Conservation (phyloP, 2,329 filamentous ascomycete genomes). For the Thelonectria olida region DNA sequence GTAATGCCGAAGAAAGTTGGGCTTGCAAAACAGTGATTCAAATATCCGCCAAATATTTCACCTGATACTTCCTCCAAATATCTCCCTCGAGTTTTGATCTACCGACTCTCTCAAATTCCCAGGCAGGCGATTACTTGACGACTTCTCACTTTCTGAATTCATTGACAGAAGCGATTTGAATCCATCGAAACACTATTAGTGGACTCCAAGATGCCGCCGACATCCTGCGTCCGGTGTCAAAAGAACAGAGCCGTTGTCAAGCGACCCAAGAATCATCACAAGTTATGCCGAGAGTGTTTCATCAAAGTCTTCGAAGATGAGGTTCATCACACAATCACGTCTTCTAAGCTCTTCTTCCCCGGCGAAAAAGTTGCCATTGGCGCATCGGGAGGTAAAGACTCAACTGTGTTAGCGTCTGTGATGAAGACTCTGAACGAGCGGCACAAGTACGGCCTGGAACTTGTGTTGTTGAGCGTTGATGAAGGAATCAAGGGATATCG, state of each 20-base stretch:
- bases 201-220: constrained; percentile 74
- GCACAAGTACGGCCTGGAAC: constrained; percentile 84
- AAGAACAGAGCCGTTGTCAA: constrained; percentile 86
- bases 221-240: constrained; percentile 79
- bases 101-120: background rate
- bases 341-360: constrained; percentile 80
- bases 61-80: background rate
- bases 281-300: constrained; percentile 92
- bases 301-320: constrained; percentile 89
- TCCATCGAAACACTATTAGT: background rate
- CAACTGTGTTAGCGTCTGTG: constrained; percentile 92
- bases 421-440: constrained; percentile 94
- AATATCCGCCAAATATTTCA: background rate
- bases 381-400: constrained; percentile 96
- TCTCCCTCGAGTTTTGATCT: background rate
- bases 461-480: constrained; percentile 90
- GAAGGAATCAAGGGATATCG: constrained; percentile 98
- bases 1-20: constrained; percentile 5
- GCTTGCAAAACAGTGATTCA: constrained; percentile 3
- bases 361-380: constrained; percentile 94
- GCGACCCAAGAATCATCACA: constrained; percentile 92
- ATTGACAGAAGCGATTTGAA: background rate
- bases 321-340: constrained; percentile 89
- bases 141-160: background rate
- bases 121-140: background rate